Evolutionary conservation across 345 rosid species (phyloP).

Genomic region (Ceriops decandra): DNA sequence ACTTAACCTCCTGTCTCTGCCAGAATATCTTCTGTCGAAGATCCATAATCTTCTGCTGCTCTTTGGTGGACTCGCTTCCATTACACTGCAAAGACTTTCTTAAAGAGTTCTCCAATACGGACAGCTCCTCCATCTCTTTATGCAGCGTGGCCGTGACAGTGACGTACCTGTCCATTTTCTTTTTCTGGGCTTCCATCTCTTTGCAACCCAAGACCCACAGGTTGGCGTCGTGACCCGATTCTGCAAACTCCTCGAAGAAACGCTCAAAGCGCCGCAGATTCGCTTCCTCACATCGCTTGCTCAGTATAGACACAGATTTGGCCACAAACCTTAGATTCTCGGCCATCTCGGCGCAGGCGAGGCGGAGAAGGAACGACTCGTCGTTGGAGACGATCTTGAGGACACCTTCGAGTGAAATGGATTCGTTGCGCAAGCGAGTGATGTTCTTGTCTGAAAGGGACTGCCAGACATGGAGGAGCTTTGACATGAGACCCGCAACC

Average conservation of each 20-base stretch:
- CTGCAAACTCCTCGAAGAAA: conserved; percentile 56
- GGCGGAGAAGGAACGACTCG: conserved; percentile 70
- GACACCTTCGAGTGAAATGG: conserved; percentile 69
- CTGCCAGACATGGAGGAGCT: conserved; percentile 69
- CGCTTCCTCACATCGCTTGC: conserved; percentile 47
- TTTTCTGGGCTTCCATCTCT: conserved; percentile 63
- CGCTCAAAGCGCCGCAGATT: conserved; percentile 48
- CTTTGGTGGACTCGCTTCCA: conserved; percentile 23
- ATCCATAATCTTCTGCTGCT: conserved; percentile 55
- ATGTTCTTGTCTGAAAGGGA: conserved; percentile 73
- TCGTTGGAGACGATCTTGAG: conserved; percentile 76
- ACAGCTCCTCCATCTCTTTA: conserved; percentile 82
- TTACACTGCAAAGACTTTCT: conserved; percentile 40
- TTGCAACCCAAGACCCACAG: conserved; percentile 57
- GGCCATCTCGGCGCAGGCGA: conserved; percentile 77
- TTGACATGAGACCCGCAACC: conserved; percentile 77
- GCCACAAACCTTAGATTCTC: conserved; percentile 57
- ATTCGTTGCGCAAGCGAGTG: conserved; percentile 53
- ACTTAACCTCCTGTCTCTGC: conserved; percentile 78
- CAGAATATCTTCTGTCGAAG: conserved; percentile 60
- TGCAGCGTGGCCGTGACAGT: conserved; percentile 58
- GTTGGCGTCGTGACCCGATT: conserved; percentile 56
- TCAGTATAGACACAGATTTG: conserved; percentile 54
- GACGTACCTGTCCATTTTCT: conserved; percentile 75
- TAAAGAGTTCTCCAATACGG: conserved; percentile 46